Percentiles rank a stretch among this genome's conserved stretches.
These are phyloP conservation scores for Fraxinus xanthoxyloides DNA, from an alignment of 305 asterid species.

Conservation along the genomic window DNA sequence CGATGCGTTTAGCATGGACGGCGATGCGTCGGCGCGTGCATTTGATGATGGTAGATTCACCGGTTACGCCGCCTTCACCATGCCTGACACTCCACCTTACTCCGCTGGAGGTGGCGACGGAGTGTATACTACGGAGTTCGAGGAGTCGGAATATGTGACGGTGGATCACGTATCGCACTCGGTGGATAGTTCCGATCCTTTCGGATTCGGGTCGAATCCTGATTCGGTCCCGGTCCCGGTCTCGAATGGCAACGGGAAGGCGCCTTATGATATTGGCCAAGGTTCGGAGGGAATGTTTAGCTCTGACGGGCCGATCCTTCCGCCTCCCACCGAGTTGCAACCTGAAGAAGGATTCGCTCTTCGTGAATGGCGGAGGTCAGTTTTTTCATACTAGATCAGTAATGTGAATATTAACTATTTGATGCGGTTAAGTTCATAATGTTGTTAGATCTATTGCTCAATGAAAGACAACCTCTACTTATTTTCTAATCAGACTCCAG, in stretches of 20 bases:
- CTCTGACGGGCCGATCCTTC: conserved; percentile 69
- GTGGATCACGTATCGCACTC: conserved; percentile 43
- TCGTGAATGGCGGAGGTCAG: conserved; percentile 78
- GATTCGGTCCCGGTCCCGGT: conserved; percentile 49
- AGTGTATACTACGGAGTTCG: conserved; percentile 33
- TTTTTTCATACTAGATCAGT: not conserved
- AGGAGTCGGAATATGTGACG: conserved; percentile 45
- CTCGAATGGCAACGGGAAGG: conserved; percentile 52
- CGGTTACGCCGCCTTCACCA: conserved; percentile 33
- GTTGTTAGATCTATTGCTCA: not conserved
- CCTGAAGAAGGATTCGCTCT: conserved; percentile 65
- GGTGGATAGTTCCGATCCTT: conserved; percentile 57
- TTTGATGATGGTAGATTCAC: conserved; percentile 43
- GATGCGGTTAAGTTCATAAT: not conserved
- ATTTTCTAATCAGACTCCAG: not conserved
- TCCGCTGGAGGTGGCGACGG: conserved; percentile 17
- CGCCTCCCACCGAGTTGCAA: conserved; percentile 65
- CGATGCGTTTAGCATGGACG: conserved; percentile 57
- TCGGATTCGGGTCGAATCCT: conserved; percentile 53
- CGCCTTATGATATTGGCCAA: conserved; percentile 37
- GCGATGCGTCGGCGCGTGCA: conserved; percentile 40
- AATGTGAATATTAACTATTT: not conserved
- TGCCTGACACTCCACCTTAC: conserved; percentile 43
- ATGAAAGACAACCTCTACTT: not conserved
- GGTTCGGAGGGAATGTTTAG: conserved; percentile 57